Evolutionary conservation across 768 basidiomycete species (phyloP), one percentile per base, ranked within the genome.

Genomic region (Boletus vinaceobasis): DNA sequence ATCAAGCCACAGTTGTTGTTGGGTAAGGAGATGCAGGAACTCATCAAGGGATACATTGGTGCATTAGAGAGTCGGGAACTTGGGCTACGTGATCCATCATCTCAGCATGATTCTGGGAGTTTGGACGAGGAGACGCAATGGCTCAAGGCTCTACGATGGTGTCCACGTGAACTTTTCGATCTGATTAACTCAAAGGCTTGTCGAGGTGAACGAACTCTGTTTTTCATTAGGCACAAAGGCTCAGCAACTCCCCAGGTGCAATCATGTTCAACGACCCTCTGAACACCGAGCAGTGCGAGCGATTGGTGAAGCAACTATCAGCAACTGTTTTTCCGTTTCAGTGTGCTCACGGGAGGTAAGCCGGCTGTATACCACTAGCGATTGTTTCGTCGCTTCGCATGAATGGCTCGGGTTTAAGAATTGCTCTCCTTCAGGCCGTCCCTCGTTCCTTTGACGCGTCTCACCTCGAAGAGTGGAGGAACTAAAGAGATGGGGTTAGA

Each of bases 251-350:
- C 21, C 35, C 67, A 97, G 94, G 95, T 49, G 95, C 96, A 3
- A 90, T 97, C 70, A 97, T 98, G 93, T 97, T 97, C 77, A 95
- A 95, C 61, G 95, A 98, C 67, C 55, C 76, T 0, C 75, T 99
- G 46, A 82, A 76, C 14, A 50, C 73, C 7, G 76, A 77, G 35
- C 92, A 97, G 65, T 91, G 92, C 68, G 68, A 79, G 60, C 73
- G 77, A 44, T 79, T 99, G 39, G 77, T 98, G 43, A 62, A 65
- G 7, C 79, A 84, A 59, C 77, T 99, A 29, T 78, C 86, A 9
- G 68, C 79, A 57, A 92, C 93, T 3, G 77, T 79, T 4, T 88
- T 91, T 63, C 95, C 96, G 2, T 98, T 97, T 71, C 91, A 92
- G 67, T 99, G 97, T 73, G 97, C 97, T 32, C 97, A 99, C 71